These are phyloP conservation scores for Aspergillus sp. DNA, from an alignment of 2,329 filamentous ascomycete genomes.

Conservation along the genomic window DNA sequence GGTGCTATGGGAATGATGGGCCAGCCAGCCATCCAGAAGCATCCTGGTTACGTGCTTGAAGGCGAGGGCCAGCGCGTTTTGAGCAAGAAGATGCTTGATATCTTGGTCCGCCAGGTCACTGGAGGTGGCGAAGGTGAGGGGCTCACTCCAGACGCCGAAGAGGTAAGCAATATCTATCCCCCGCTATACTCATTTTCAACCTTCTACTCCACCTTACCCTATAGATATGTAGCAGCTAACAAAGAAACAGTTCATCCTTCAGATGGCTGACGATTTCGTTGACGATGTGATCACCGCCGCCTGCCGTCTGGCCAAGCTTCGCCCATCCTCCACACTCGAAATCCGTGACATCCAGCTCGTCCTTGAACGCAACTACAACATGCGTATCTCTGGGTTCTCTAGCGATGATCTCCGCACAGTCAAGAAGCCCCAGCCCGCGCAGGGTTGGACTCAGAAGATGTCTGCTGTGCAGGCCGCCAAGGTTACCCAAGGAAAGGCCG, in stretches of 20 bases:
- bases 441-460: conserved; percentile 94
- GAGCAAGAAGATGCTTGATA: conserved; percentile 97
- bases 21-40: conserved; percentile 77
- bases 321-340: conserved; percentile 84
- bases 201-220: background rate
- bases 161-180: conserved; percentile 54
- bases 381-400: conserved; percentile 88
- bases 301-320: conserved; percentile 88
- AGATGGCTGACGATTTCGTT: conserved; percentile 89
- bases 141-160: conserved; percentile 88
- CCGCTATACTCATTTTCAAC: conserved; percentile 1
- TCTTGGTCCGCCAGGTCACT: conserved; percentile 89
- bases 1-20: conserved; percentile 77
- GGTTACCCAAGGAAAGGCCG: conserved; percentile 47
- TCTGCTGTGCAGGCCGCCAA: conserved; percentile 93
- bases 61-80: conserved; percentile 87
- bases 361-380: conserved; percentile 81
- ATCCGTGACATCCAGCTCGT: conserved; percentile 81
- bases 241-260: conserved; percentile 66
- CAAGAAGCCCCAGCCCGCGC: conserved; percentile 82
- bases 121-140: conserved; percentile 72
- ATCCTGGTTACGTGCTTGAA: conserved; percentile 80
- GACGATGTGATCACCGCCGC: conserved; percentile 84
- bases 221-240: conserved; percentile 5
- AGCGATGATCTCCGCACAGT: conserved; percentile 93